These are phyloP conservation scores for Didymella sp. DNA, from an alignment of 2,329 filamentous ascomycete species.

Conservation along the genomic window DNA sequence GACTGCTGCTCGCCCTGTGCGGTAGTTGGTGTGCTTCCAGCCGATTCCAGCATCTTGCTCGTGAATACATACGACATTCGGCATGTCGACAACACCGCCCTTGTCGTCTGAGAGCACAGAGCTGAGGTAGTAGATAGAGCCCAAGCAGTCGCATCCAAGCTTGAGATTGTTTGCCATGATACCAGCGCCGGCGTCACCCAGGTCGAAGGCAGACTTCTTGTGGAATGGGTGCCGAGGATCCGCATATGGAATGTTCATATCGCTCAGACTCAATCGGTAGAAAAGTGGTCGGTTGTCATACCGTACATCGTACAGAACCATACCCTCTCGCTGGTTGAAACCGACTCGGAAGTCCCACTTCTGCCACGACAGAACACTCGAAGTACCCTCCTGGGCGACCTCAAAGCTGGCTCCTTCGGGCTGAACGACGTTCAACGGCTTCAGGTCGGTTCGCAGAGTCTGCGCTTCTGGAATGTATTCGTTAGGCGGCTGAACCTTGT, in stretches of 20 bases:
- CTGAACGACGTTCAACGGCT: constrained; percentile 69
- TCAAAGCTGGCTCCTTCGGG: constrained; percentile 70
- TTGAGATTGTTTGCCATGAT: constrained; percentile 73
- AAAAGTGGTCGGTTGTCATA: constrained; percentile 71
- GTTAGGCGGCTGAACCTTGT: constrained; percentile 65
- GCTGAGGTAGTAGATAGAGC: constrained; percentile 72
- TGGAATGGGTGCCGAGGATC: constrained; percentile 73
- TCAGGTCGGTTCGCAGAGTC: constrained; percentile 65
- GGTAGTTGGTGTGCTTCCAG: constrained; percentile 76
- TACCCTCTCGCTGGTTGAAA: constrained; percentile 73
- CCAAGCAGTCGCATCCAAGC: constrained; percentile 73
- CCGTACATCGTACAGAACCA: constrained; percentile 71
- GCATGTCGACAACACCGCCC: constrained; percentile 64
- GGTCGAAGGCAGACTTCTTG: constrained; percentile 73
- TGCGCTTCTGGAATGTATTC: constrained; percentile 72
- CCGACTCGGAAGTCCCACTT: constrained; percentile 74
- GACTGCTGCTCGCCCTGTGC: constrained; percentile 68
- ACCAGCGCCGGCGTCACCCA: constrained; percentile 71
- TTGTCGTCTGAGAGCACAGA: constrained; percentile 66
- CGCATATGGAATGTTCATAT: constrained; percentile 70
- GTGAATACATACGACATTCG: constrained; percentile 74
- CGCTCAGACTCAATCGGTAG: constrained; percentile 70
- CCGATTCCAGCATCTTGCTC: constrained; percentile 74
- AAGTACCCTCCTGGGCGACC: constrained; percentile 60
- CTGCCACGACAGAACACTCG: constrained; percentile 68